Percentiles rank a stretch among this genome's conserved stretches.
Evolutionary conservation across 768 basidiomycete genomes (phyloP).

Genomic region (Hericium rajendrae): DNA sequence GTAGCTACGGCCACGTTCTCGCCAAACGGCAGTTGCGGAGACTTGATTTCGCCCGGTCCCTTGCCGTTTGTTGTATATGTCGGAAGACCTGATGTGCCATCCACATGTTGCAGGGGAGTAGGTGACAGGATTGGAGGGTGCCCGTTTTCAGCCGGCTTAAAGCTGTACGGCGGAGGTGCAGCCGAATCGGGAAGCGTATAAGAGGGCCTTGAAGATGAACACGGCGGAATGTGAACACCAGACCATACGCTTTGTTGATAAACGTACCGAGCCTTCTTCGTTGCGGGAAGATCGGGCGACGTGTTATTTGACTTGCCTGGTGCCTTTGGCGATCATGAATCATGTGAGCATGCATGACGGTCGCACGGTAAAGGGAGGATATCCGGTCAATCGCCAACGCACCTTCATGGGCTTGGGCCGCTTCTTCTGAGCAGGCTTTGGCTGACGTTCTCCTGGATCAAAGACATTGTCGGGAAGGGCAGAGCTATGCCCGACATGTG

Average conservation of each 20-base stretch:
- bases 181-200: conserved; percentile 8
- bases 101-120: conserved; percentile 28
- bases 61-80: conserved; percentile 30
- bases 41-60: conserved; percentile 41
- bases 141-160: conserved; percentile 9
- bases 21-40: conserved; percentile 50
- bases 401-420: conserved; percentile 59
- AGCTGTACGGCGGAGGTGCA: neutral
- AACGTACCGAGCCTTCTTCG: conserved; percentile 15
- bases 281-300: conserved; percentile 12
- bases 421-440: conserved; percentile 53
- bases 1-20: conserved; percentile 52
- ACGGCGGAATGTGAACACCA: too few relatives aligned
- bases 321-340: neutral
- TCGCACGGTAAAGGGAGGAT: neutral
- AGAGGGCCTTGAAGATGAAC: conserved; percentile 7
- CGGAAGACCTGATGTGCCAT: conserved; percentile 21
- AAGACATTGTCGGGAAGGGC: conserved; percentile 75
- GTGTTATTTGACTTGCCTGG: conserved; percentile 8
- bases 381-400: conserved; percentile 17
- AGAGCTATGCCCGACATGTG: conserved; percentile 34
- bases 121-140: conserved; percentile 4
- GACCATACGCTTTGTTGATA: too few relatives aligned
- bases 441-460: conserved; percentile 71
- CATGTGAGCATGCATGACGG: neutral